These are phyloP conservation scores for Lophium mytilinum DNA, from an alignment of 495 filamentous ascomycete species.

Conservation along the genomic window DNA sequence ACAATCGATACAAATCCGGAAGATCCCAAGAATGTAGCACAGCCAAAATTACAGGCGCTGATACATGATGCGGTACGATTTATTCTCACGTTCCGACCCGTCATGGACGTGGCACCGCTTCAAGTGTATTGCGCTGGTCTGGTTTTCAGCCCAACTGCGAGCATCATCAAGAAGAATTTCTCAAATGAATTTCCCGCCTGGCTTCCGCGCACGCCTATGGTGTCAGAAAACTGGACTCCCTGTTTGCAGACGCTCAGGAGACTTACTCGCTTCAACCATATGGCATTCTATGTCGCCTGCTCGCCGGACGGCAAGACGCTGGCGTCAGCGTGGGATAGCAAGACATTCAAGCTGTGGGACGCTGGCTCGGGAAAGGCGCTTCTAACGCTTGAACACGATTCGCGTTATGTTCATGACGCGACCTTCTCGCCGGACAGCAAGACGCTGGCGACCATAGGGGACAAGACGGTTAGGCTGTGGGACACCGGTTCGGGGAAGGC, in stretches of 20 bases:
- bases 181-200: background rate
- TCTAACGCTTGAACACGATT: background rate
- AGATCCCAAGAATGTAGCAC: slow-evolving; percentile 29
- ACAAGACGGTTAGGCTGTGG: slow-evolving; percentile 84
- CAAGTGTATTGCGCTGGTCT: slow-evolving; percentile 30
- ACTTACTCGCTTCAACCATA: background rate
- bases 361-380: too few species aligned
- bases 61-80: slow-evolving; percentile 34
- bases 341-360: background rate
- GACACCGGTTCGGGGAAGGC: slow-evolving; percentile 71
- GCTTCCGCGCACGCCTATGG: background rate
- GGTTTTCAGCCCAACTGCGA: slow-evolving; percentile 30
- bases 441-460: slow-evolving; percentile 34
- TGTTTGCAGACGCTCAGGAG: background rate
- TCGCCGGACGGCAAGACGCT: slow-evolving; percentile 14
- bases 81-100: slow-evolving; percentile 20
- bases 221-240: background rate
- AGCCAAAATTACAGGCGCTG: slow-evolving; percentile 25
- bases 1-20: too few species aligned
- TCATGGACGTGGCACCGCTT: slow-evolving; percentile 25
- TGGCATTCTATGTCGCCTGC: background rate
- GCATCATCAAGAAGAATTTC: slow-evolving; percentile 4
- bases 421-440: slow-evolving; percentile 19
- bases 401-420: background rate
- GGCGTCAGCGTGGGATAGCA: slow-evolving; percentile 5